These are phyloP conservation scores for Fragaria vesca DNA, from an alignment of 306 rosid species.

Conservation along the genomic window DNA sequence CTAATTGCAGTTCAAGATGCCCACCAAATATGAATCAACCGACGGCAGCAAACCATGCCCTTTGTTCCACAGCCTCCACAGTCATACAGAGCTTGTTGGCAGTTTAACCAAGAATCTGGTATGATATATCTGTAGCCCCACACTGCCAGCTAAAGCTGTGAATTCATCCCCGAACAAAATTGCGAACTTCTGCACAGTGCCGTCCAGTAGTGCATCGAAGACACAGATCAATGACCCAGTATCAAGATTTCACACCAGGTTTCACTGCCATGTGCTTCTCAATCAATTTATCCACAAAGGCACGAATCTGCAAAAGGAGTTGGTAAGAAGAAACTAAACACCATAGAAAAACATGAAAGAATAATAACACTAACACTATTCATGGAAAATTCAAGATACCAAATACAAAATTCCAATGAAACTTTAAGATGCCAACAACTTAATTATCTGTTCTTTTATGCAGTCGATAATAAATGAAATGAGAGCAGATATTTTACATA, in stretches of 20 bases:
- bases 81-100: constrained; percentile 25
- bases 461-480: neutral
- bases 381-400: neutral
- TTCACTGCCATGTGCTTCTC: constrained; percentile 76
- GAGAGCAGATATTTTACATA: neutral
- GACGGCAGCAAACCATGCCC: constrained; percentile 24
- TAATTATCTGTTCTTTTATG: neutral
- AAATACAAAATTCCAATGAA: neutral
- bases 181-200: constrained; percentile 24
- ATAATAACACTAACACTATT: neutral
- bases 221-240: constrained; percentile 24
- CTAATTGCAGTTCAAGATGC: constrained; percentile 26
- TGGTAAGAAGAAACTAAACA: constrained; percentile 28
- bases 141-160: constrained; percentile 30
- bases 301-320: constrained; percentile 68
- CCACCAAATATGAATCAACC: constrained; percentile 22
- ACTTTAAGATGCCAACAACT: constrained; percentile 12
- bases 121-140: constrained; percentile 16
- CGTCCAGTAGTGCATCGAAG: constrained; percentile 22
- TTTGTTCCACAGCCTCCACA: constrained; percentile 23
- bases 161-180: constrained; percentile 31
- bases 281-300: constrained; percentile 88
- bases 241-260: constrained; percentile 50
- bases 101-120: constrained; percentile 22
- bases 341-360: constrained; percentile 15